Base-by-base conservation (phyloP, 306 rosid genomes). In the Benincasa hispida region DNA sequence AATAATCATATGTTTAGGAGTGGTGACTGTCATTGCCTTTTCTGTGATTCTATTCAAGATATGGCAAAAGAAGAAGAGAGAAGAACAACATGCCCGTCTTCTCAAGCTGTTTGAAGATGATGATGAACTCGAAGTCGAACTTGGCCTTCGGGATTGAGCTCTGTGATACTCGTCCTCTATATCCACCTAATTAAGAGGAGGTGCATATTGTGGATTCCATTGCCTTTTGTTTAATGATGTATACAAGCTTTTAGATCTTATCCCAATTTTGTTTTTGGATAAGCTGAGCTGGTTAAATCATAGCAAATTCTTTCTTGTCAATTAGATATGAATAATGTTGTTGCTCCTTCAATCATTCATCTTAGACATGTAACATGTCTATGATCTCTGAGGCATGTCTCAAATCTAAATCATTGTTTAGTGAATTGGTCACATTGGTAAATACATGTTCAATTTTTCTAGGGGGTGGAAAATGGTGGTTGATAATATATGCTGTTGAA, bases 91-190 rank as follows among this genome's bases (percentile, higher is more conserved):
- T 79, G 96, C 96, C 55, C 93, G 96, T 74, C 93, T 90, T 54
- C 87, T 92, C 78, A 92, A 88, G 92, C 87, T 92, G 78, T 92
- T 92, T 77, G 96, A 92, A 82, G 97, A 90, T 34, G 97, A 92
- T 32, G 97, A 92, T 80, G 97, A 92, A 74, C 97, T 92, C 30
- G 96, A 92, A 86, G 92, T 92, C 13, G 97, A 92, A 77, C 92
- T 92, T 21, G 97, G 97, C 37, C 86, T 92, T 84, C 87, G 89
- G 47, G 97, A 88, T 82, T 92, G 87, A 92, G 59, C 69, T 61
- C 72, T 1, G 12, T 10, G 42, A 72, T 28, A 11, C 57, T 11
- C n/a, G 0, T 72, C 18, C 76, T 50, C 59, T 28, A 18, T 48
- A 50, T 50, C 25, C 57, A 0, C 8, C 24, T 9, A 47, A 47